Evolutionary conservation across 306 rosid species (phyloP), one percentile per base, ranked within the genome.

Genomic region (Trichosanthes cucumerina): DNA sequence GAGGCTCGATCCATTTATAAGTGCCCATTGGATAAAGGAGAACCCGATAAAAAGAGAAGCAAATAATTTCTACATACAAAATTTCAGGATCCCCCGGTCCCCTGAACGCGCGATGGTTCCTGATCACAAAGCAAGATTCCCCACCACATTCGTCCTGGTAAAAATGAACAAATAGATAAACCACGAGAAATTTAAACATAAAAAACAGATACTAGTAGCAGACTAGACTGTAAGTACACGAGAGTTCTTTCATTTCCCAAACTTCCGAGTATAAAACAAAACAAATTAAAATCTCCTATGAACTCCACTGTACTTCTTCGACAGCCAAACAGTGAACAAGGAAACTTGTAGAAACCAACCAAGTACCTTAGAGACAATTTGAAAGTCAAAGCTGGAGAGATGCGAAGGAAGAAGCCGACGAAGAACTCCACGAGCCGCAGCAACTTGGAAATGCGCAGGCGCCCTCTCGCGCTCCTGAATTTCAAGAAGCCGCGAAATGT

Each of bases 341-440:
- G 13, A 3, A 39, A 9, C 12, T 44, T 11, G 41, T 19, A 47
- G 2, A 63, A 49, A 70, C 6, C 59, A 16, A 4, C 11, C 13
- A 68, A 33, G 54, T 65, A 79, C 96, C 92, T 87, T 93, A 39
- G 97, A 83, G 81, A 89, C 54, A 24, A 91, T 88, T 58, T 75
- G 87, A 54, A 93, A 91, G 23, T 85, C 85, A 84, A 93, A 90
- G 86, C 84, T 80, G 82, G 90, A 86, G 49, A 88, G 79, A 57
- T 91, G 93, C 6, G 92, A 87, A 54, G 97, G 97, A 34, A 91
- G 87, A 33, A 90, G 69, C 13, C 98, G 98, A 88, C 6, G 86
- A 76, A 93, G 97, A 65, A 88, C 88, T 52, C 80, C 91, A 10
- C 81, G 85, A 62, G 96, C 96, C 13, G 98, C 93, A 7, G 91